Evolutionary conservation across 164 flowering plant species (phyloP).

Genomic region (Brasenia schreberi): DNA sequence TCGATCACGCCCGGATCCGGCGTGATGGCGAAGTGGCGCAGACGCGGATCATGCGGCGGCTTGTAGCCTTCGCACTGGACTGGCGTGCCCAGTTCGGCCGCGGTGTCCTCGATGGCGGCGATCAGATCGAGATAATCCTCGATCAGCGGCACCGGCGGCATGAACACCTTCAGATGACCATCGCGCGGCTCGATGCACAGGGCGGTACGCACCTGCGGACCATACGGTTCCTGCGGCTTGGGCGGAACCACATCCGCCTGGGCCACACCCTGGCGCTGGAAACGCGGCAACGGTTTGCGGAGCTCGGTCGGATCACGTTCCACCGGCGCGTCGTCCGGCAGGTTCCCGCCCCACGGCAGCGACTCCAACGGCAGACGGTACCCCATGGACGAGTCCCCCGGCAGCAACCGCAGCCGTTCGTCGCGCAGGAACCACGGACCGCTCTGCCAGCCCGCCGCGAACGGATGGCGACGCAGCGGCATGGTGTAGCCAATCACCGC

Average conservation of each 20-base stretch:
- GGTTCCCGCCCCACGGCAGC: neutral
- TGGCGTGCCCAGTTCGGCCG: neutral
- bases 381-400: neutral
- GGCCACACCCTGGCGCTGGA: neutral
- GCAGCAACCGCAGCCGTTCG: neutral
- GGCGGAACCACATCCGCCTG: neutral
- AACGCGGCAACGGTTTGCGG: neutral
- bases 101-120: neutral
- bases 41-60: neutral
- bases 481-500: neutral
- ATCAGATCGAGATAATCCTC: slow-evolving; percentile 1
- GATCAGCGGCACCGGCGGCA: neutral
- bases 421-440: slow-evolving; percentile 1
- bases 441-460: neutral
- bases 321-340: neutral
- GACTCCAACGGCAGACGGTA: neutral
- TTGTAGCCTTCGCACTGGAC: neutral
- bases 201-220: neutral
- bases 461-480: neutral
- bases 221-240: neutral
- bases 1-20: slow-evolving; percentile 1
- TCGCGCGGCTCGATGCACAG: neutral
- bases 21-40: neutral
- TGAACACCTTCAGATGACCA: neutral
- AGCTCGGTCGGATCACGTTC: neutral